Evolutionary conservation across 805 yeast genomes (phyloP).

Genomic region (Saccharomycopsis fibuligera): DNA sequence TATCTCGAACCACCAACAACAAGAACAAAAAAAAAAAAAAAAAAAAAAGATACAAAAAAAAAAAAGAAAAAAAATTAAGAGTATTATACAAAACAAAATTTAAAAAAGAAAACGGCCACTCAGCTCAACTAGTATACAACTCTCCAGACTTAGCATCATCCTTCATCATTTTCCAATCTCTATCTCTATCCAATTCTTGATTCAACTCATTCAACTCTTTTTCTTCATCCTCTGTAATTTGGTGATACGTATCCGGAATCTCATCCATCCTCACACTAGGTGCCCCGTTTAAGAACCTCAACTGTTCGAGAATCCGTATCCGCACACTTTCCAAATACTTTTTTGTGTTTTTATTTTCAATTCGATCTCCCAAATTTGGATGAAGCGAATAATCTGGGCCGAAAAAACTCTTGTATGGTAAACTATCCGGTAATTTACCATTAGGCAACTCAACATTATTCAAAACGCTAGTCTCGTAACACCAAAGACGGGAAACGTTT

Average conservation of each 20-base stretch:
- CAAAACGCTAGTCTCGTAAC: constrained; percentile 82
- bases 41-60: no score
- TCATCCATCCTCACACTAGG: constrained; percentile 91
- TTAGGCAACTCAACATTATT: constrained; percentile 55
- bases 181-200: constrained; percentile 12
- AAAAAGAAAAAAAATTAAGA: no score
- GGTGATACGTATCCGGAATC: constrained; percentile 56
- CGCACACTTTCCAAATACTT: constrained; percentile 77
- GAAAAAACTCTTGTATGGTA: constrained; percentile 78
- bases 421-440: constrained; percentile 51
- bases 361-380: constrained; percentile 70
- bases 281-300: constrained; percentile 79
- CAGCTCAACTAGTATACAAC: no score
- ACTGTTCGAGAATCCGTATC: constrained; percentile 70
- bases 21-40: no score
- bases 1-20: no score
- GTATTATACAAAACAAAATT: no score
- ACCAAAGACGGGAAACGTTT: constrained; percentile 92
- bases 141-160: constrained; percentile 8
- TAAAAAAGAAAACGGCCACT: no score
- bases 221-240: constrained; percentile 21
- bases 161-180: constrained; percentile 4
- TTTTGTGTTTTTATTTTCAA: constrained; percentile 81
- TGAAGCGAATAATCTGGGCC: constrained; percentile 89
- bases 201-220: constrained; percentile 19